Conservation (phyloP, 805 yeast genomes). For the Naumovozyma dairenensis region DNA sequence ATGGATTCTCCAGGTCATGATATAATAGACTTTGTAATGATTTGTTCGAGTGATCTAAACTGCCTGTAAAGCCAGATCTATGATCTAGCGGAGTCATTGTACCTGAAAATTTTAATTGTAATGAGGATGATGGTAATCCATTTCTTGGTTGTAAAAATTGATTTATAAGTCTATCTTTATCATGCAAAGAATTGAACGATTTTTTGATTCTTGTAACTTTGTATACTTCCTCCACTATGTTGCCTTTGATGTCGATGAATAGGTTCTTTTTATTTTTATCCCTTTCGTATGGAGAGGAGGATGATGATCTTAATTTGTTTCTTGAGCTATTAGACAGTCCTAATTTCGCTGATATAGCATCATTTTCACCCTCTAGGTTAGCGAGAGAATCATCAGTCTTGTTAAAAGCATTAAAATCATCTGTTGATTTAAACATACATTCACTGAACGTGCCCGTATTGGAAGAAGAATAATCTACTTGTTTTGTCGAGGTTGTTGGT, state of each 20-base stretch:
- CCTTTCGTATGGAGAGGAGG: background rate
- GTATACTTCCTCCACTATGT: too few species aligned
- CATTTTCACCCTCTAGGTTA: background rate
- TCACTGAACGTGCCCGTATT: conserved; percentile 23
- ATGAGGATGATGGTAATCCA: too few species aligned
- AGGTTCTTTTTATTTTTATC: background rate
- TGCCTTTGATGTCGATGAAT: too few species aligned
- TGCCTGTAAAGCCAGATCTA: background rate
- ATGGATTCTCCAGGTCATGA: conserved; percentile 14
- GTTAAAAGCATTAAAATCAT: too few species aligned
- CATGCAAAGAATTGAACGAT: conserved; percentile 7
- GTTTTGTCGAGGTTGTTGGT: too few species aligned
- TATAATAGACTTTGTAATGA: conserved; percentile 17
- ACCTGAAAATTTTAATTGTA: conserved; percentile 3
- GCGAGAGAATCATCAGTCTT: background rate
- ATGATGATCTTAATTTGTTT: background rate
- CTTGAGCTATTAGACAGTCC: background rate
- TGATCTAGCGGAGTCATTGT: background rate
- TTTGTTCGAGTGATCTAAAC: conserved; percentile 6
- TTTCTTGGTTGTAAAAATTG: too few species aligned
- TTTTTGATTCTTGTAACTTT: background rate
- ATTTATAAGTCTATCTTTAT: conserved; percentile 20
- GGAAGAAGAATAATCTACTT: conserved; percentile 23
- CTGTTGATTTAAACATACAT: conserved; percentile 13
- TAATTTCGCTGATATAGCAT: background rate